phyloP scores from a whole-genome alignment of 139 green algal genomes.

The Chlorokybus atmophyticus region DNA sequence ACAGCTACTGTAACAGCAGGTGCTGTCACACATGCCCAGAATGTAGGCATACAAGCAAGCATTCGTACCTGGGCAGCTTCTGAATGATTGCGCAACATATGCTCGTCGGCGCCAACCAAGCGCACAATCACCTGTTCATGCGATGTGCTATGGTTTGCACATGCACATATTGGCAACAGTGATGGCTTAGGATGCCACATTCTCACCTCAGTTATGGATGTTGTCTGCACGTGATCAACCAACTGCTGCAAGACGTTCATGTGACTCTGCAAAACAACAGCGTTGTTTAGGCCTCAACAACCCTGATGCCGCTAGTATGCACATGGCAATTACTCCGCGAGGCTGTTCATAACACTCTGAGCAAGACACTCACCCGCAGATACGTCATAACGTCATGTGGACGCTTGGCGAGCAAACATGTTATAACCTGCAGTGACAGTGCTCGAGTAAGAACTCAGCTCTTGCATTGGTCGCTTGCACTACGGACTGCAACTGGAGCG shows the following conservation, averaged over 20 bases:
- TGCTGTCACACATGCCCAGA: too few species aligned
- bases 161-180: too few species aligned
- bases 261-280: conserved; percentile 9
- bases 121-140: conserved; percentile 29
- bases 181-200: too few species aligned
- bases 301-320: too few species aligned
- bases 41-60: too few species aligned
- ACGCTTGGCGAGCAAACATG: conserved; percentile 18
- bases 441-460: too few species aligned
- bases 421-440: conserved; percentile 23
- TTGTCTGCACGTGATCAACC: conserved; percentile 25
- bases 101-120: conserved; percentile 34
- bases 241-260: conserved; percentile 18
- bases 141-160: too few species aligned
- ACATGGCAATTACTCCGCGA: too few species aligned
- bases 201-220: conserved; percentile 28
- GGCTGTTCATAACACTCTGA: not conserved
- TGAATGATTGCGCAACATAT: conserved; percentile 38
- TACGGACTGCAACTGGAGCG: not conserved
- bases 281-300: not conserved
- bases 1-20: too few species aligned
- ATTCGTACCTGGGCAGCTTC: too few species aligned
- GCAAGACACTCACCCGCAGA: conserved; percentile 19
- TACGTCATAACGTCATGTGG: conserved; percentile 27
- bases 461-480: too few species aligned